phyloP scores from a whole-genome alignment of 2,329 filamentous ascomycete species.

The Apiospora kogelbergensis region DNA sequence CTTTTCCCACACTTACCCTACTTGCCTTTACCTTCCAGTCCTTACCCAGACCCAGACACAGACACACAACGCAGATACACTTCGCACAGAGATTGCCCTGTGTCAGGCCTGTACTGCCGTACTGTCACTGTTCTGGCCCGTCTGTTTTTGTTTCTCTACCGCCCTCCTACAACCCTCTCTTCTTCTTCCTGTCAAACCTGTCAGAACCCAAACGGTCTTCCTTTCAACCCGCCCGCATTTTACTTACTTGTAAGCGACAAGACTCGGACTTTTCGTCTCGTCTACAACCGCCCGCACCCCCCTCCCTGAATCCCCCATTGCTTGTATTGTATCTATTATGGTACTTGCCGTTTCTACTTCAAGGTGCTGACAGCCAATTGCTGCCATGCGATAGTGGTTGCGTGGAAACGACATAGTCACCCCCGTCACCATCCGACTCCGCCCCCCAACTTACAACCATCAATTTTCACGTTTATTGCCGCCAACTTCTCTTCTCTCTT shows the following conservation, averaged over 20 bases:
- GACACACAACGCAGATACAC: neutral
- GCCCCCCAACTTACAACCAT: neutral
- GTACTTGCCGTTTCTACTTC: constrained; percentile 3
- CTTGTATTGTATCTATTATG: neutral
- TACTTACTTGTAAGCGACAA: constrained; percentile 7
- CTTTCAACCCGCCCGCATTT: constrained; percentile 6
- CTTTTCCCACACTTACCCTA: neutral
- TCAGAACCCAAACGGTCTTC: constrained; percentile 9
- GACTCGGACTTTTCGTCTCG: neutral
- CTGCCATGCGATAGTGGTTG: constrained; percentile 11
- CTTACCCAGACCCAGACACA: constrained; percentile 7
- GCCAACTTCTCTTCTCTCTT: constrained; percentile 6
- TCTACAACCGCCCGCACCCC: neutral
- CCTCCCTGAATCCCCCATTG: neutral
- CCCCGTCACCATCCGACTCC: neutral
- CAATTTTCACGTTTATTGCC: neutral
- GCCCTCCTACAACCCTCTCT: neutral
- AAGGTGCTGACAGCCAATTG: constrained; percentile 10
- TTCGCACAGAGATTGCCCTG: constrained; percentile 6
- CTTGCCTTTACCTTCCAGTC: neutral
- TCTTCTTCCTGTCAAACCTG: constrained; percentile 9
- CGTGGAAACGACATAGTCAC: constrained; percentile 3
- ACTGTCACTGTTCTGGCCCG: neutral
- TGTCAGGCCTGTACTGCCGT: constrained; percentile 6
- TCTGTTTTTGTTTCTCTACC: constrained; percentile 1